Evolutionary conservation across 306 rosid genomes (phyloP).

Genomic region (Trichosanthes truncata): DNA sequence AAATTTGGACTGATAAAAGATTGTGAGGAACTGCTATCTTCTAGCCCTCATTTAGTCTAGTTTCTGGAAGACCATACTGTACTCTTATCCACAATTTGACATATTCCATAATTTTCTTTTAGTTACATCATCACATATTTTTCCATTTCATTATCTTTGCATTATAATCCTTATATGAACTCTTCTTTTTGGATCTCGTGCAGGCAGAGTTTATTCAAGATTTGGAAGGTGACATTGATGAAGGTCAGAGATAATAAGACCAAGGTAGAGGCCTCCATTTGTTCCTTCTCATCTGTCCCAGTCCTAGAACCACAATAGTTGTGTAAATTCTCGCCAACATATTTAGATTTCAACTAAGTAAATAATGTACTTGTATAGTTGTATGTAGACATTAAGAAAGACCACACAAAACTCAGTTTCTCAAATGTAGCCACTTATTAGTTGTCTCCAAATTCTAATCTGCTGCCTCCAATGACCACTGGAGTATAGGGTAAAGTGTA

Average conservation of each 20-base stretch:
- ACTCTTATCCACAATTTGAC: neutral
- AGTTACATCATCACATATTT: neutral
- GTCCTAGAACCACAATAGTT: conserved; percentile 27
- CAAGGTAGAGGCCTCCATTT: conserved; percentile 24
- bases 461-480: neutral
- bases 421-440: neutral
- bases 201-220: conserved; percentile 53
- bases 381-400: neutral
- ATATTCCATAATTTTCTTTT: neutral
- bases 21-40: neutral
- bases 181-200: neutral
- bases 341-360: neutral
- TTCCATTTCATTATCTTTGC: neutral
- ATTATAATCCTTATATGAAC: neutral
- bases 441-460: neutral
- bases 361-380: neutral
- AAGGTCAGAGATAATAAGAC: conserved; percentile 30
- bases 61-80: neutral
- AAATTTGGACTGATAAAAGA: neutral
- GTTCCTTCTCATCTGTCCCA: conserved; percentile 33
- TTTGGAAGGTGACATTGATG: conserved; percentile 58
- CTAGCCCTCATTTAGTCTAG: neutral
- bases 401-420: neutral
- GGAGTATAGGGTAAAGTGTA: neutral
- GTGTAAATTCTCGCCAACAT: neutral